Conservation (phyloP, 345 rosid genomes). For the Hevea brasiliensis region DNA sequence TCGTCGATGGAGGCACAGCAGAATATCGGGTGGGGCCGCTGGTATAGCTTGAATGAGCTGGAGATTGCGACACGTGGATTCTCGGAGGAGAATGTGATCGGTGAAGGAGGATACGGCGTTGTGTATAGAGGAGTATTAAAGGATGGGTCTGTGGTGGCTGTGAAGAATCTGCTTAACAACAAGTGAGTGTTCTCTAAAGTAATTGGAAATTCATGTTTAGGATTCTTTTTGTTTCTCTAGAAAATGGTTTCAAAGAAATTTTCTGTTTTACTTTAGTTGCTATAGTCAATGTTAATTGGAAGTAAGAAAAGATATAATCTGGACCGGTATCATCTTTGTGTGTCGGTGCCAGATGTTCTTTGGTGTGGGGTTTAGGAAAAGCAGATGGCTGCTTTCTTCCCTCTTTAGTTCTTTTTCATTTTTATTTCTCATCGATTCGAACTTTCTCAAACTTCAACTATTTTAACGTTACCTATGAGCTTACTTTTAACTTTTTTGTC, state of each 20-base stretch:
- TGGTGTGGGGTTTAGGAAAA: slow-evolving; percentile 12
- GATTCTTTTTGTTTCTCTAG: slow-evolving; percentile 18
- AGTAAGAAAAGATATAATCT: neutral
- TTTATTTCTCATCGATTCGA: neutral
- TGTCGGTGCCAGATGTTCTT: slow-evolving; percentile 23
- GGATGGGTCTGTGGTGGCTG: slow-evolving; percentile 84
- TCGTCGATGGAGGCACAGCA: slow-evolving; percentile 45
- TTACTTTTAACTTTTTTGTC: slow-evolving; percentile 5
- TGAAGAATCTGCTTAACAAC: slow-evolving; percentile 84
- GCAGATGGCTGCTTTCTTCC: slow-evolving; percentile 35
- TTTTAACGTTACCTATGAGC: neutral
- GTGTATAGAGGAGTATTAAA: slow-evolving; percentile 71
- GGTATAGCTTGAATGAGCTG: slow-evolving; percentile 84
- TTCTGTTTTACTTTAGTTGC: neutral
- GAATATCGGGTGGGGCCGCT: slow-evolving; percentile 89
- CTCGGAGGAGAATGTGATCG: slow-evolving; percentile 73
- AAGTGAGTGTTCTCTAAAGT: slow-evolving; percentile 47
- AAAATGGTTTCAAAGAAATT: neutral
- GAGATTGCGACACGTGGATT: slow-evolving; percentile 84
- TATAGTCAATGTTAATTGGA: neutral
- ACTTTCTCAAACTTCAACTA: slow-evolving; percentile 21
- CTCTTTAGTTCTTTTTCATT: slow-evolving; percentile 18
- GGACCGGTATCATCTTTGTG: neutral
- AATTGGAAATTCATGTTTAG: neutral
- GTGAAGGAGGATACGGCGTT: slow-evolving; percentile 95